Base-by-base conservation (phyloP, 2,329 filamentous ascomycete species). In the Myriosclerotinia curreyana region DNA sequence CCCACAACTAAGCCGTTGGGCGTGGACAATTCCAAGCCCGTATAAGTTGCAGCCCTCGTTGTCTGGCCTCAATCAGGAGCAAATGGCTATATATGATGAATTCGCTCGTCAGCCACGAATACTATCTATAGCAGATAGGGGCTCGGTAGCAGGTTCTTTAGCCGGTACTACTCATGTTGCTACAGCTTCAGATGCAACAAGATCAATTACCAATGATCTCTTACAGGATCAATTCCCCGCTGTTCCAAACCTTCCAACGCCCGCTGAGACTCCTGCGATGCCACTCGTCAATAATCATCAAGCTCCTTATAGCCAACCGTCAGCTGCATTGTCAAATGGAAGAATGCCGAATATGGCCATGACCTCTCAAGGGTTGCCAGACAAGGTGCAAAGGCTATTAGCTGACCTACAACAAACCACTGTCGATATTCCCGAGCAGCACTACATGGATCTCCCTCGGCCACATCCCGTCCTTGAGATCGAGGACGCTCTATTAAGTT, bases 41-140 rank as follows among this genome's bases (percentile, higher is more conserved):
- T 99, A 92, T 79, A 92, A 95, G 72, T 85, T 97, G 70, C 88
- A 89, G 46, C 88, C 91, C 15, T 84, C 76, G 66, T 76, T 77
- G 20, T 83, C 83, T 60, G 94, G 94, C 5, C 79, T 99, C 60
- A 98, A 96, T 73, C 83, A 89, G 31, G 92, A 97, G 72, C 95
- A 99, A 73, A 86, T 98, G 80, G 91, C 91, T 14, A 96, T 99
- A 34, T 99, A 99, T 73, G 93, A 98, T 73, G 93, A 98, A 68
- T 99, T 99, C 76, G 92, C 91, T 12, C 84, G 92, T 64, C 92
- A 96, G 74, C 88, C 91, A 36, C 88, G 92, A 64, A 84, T 83
- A 73, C 75, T 82, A 66, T 42, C 61, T 22, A 40, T 59, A 22
- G 42, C 44, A 7, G 61, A 63, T 8, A 63, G 61, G 25, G 22